Conservation (phyloP, 495 filamentous ascomycete species). For the Talaromyces ruber region DNA sequence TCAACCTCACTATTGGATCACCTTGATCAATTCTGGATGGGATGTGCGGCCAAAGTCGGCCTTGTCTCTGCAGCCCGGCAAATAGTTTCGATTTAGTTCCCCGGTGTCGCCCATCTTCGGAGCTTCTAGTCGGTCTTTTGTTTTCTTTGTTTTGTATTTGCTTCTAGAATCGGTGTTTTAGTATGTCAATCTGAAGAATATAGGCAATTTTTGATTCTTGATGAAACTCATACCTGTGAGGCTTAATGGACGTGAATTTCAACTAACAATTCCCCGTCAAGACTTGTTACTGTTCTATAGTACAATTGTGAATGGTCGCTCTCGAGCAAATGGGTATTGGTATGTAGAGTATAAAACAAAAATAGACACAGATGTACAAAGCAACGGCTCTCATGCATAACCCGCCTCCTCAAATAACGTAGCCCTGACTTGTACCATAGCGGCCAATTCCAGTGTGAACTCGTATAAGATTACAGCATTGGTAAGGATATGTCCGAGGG, state of each 20-base stretch:
- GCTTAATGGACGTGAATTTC: too few relatives aligned
- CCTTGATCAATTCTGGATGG: not conserved
- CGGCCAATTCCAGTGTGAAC: conserved; percentile 83
- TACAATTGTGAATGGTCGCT: too few relatives aligned
- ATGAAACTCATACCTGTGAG: not conserved
- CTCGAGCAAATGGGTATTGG: not conserved
- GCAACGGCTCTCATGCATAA: not conserved
- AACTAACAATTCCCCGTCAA: too few relatives aligned
- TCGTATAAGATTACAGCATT: conserved; percentile 53
- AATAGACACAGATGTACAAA: not conserved
- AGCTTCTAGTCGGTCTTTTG: not conserved
- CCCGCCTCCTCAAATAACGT: conserved; percentile 81
- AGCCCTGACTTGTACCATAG: conserved; percentile 76
- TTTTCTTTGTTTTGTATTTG: not conserved
- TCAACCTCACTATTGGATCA: not conserved
- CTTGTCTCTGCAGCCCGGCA: not conserved
- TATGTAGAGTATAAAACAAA: not conserved
- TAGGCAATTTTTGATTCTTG: not conserved
- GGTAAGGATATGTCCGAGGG: conserved; percentile 80
- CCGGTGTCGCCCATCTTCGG: not conserved
- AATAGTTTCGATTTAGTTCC: not conserved
- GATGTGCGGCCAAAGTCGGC: not conserved
- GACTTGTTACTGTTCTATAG: not conserved
- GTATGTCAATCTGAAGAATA: not conserved
- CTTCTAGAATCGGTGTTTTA: too few relatives aligned